Percentiles rank a stretch among this genome's conserved stretches.
These are phyloP conservation scores for Talaromyces sp. DNA, from an alignment of 2,329 filamentous ascomycete species.

Conservation along the genomic window DNA sequence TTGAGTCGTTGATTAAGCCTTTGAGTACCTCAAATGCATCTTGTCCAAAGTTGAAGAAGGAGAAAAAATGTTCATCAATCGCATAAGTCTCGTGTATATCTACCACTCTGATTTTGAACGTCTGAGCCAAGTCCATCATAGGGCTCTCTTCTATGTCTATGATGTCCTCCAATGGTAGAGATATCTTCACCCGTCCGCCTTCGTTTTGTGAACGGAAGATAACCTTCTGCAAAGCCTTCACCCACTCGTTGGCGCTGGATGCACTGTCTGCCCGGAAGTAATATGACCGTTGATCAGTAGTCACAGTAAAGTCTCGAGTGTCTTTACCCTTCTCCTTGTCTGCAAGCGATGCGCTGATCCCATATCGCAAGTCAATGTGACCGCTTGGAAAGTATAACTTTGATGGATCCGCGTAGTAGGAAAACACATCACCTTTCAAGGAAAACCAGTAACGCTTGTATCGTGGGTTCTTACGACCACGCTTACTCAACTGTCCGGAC, in stretches of 20 bases:
- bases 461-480: slow-evolving; percentile 79
- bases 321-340: slow-evolving; percentile 73
- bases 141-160: slow-evolving; percentile 90
- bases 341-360: slow-evolving; percentile 75
- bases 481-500: slow-evolving; percentile 83
- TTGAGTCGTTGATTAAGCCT: slow-evolving; percentile 65
- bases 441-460: slow-evolving; percentile 93
- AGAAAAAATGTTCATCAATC: slow-evolving; percentile 98
- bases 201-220: slow-evolving; percentile 96
- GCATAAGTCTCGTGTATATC: slow-evolving; percentile 93
- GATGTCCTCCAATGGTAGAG: slow-evolving; percentile 79
- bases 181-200: slow-evolving; percentile 95
- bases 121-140: slow-evolving; percentile 87
- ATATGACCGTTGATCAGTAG: slow-evolving; percentile 78
- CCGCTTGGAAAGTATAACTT: slow-evolving; percentile 89
- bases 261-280: slow-evolving; percentile 85
- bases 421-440: slow-evolving; percentile 84
- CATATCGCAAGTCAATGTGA: slow-evolving; percentile 88
- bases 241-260: slow-evolving; percentile 91
- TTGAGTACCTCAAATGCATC: slow-evolving; percentile 78
- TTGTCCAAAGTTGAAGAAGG: slow-evolving; percentile 82
- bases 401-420: slow-evolving; percentile 79
- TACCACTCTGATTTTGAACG: slow-evolving; percentile 86
- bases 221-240: slow-evolving; percentile 86
- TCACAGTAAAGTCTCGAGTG: slow-evolving; percentile 70